These are phyloP conservation scores for Cytospora leucostoma DNA, from an alignment of 2,329 filamentous ascomycete species.

Conservation along the genomic window DNA sequence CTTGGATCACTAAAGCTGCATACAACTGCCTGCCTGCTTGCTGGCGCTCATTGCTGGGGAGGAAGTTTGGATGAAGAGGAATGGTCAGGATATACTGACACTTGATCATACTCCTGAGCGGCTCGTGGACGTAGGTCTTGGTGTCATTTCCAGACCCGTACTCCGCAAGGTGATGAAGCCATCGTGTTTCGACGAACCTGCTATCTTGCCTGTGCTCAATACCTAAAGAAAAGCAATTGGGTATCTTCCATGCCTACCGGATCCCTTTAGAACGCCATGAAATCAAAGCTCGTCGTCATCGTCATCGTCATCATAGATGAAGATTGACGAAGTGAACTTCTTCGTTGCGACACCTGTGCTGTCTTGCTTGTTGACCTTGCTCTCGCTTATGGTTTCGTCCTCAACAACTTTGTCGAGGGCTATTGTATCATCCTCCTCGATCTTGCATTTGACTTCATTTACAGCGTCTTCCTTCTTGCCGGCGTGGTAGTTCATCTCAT, in stretches of 20 bases:
- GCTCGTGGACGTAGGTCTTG: too few species aligned
- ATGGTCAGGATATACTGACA: not conserved
- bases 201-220: not conserved
- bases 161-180: too few species aligned
- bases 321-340: conserved; percentile 22
- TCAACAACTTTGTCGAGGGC: not conserved
- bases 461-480: conserved; percentile 2
- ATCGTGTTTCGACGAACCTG: too few species aligned
- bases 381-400: not conserved
- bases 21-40: not conserved
- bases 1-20: not conserved
- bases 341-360: not conserved
- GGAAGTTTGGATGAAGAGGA: not conserved
- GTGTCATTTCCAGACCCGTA: too few species aligned
- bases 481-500: conserved; percentile 4
- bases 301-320: conserved; percentile 24
- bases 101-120: too few species aligned
- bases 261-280: not conserved
- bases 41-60: not conserved
- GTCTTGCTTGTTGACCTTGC: conserved; percentile 2
- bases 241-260: conserved; percentile 21
- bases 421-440: conserved; percentile 28
- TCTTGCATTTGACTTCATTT: conserved; percentile 26
- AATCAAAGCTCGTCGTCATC: conserved; percentile 26
- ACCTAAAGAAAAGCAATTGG: not conserved